Conservation (phyloP, 129 eudicot species). For the Silybum marianum region DNA sequence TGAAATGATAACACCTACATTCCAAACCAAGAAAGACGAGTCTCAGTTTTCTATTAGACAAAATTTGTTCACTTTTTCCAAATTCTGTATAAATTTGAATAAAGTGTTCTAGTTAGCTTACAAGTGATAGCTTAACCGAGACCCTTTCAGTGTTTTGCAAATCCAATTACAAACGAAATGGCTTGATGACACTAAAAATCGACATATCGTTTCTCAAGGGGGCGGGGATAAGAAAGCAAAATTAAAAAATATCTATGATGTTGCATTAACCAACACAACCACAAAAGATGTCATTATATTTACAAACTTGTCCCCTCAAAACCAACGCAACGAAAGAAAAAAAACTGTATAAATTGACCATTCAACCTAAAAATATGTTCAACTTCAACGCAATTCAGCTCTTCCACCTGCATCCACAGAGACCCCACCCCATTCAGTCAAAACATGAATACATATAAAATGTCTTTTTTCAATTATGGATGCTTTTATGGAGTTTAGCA, state of each 20-base stretch:
- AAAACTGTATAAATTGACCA: conserved; percentile 6
- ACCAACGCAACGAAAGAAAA: conserved; percentile 15
- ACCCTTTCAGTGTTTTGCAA: neutral
- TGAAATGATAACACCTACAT: no score
- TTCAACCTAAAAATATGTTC: conserved; percentile 32
- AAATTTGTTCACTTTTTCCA: neutral
- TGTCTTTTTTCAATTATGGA: neutral
- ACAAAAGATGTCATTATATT: conserved; percentile 35
- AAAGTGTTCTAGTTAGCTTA: neutral
- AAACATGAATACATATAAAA: neutral
- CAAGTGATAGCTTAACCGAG: neutral
- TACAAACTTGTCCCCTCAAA: conserved; percentile 48
- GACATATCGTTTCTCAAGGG: neutral
- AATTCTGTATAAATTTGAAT: neutral
- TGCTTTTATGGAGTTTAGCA: neutral
- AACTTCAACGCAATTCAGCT: conserved; percentile 32
- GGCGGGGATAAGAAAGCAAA: neutral
- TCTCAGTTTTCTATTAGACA: no score
- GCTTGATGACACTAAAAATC: neutral
- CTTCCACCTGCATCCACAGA: conserved; percentile 52
- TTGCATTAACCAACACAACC: conserved; percentile 22
- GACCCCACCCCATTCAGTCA: conserved; percentile 21
- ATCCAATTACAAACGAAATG: neutral
- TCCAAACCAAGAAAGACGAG: no score
- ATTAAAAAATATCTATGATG: conserved; percentile 1